Evolutionary conservation across 805 yeast species (phyloP).

Genomic region (Blastobotrys attinorum): DNA sequence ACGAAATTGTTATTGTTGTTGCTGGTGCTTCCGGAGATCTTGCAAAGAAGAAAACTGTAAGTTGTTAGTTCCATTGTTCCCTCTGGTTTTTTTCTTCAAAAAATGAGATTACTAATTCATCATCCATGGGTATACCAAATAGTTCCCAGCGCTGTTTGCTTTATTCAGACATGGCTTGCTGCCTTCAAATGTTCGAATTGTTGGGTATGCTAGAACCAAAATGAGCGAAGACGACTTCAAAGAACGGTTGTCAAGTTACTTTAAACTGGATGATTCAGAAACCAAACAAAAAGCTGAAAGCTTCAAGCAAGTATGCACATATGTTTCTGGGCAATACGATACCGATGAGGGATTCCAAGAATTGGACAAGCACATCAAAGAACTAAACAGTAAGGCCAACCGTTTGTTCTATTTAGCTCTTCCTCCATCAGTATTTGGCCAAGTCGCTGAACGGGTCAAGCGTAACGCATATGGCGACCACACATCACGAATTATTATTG

Average conservation of each 20-base stretch:
- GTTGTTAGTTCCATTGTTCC: slow-evolving; percentile 6
- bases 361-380: slow-evolving; percentile 47
- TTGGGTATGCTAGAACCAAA: slow-evolving; percentile 89
- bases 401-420: slow-evolving; percentile 87
- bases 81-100: too few species aligned
- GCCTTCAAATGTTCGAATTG: slow-evolving; percentile 60
- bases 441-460: slow-evolving; percentile 69
- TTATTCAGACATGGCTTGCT: slow-evolving; percentile 62
- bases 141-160: slow-evolving; percentile 38
- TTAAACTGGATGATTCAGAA: slow-evolving; percentile 46
- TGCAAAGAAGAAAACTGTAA: slow-evolving; percentile 87
- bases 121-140: too few species aligned
- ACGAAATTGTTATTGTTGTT: slow-evolving; percentile 66
- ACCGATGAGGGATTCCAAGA: slow-evolving; percentile 60
- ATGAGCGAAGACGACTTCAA: slow-evolving; percentile 60
- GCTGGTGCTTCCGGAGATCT: slow-evolving; percentile 95
- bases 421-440: slow-evolving; percentile 86
- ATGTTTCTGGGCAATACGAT: slow-evolving; percentile 77
- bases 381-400: slow-evolving; percentile 61
- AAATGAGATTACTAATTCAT: background rate
- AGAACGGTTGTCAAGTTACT: slow-evolving; percentile 53
- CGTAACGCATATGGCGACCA: slow-evolving; percentile 59
- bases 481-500: slow-evolving; percentile 74
- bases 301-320: slow-evolving; percentile 59
- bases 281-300: slow-evolving; percentile 38